These are phyloP conservation scores for Mycena capillaripes DNA, from an alignment of 768 basidiomycete species.

Conservation along the genomic window DNA sequence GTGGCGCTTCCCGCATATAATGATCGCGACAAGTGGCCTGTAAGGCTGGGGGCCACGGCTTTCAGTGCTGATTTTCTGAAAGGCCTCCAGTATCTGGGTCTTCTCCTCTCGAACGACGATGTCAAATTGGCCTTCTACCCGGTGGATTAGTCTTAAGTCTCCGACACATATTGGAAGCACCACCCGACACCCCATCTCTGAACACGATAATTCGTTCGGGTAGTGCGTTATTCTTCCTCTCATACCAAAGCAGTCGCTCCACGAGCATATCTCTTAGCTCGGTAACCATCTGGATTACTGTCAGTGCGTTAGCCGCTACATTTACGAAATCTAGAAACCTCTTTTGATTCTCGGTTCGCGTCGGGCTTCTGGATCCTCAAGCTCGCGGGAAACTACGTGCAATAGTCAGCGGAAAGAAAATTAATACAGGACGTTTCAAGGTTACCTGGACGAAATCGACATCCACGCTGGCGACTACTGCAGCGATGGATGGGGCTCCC, in stretches of 20 bases:
- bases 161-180: conserved; percentile 31
- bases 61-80: conserved; percentile 62
- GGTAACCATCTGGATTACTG: conserved; percentile 73
- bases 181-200: conserved; percentile 88
- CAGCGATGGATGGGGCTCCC: conserved; percentile 87
- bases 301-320: not conserved
- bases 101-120: conserved; percentile 72
- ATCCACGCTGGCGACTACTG: conserved; percentile 85
- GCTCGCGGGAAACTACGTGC: conserved; percentile 84
- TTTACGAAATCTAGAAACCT: conserved; percentile 46
- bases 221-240: conserved; percentile 62
- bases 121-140: conserved; percentile 77
- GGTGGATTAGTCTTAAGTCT: not conserved
- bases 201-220: conserved; percentile 82
- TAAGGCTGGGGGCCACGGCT: conserved; percentile 60
- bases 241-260: conserved; percentile 74
- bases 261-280: conserved; percentile 77
- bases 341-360: conserved; percentile 42
- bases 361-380: conserved; percentile 69
- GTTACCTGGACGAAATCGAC: conserved; percentile 65
- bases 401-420: not conserved
- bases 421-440: no score
- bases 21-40: conserved; percentile 74
- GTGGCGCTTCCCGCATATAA: conserved; percentile 88
- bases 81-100: conserved; percentile 72